Evolutionary conservation across 2,329 filamentous ascomycete species (phyloP).

Genomic region (Exserohilum turcica): DNA sequence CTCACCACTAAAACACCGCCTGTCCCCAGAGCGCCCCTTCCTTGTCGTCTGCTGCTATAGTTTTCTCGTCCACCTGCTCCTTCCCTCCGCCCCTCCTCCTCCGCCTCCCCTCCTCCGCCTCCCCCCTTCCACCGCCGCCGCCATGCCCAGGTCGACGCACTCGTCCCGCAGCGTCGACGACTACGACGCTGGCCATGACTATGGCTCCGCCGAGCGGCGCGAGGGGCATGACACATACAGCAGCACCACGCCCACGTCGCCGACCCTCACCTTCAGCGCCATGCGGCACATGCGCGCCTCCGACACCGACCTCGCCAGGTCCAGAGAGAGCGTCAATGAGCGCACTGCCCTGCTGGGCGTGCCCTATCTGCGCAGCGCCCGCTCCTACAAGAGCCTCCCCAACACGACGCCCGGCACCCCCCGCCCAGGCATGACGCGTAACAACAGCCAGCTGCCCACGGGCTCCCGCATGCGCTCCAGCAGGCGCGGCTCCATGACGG

Average conservation of each 20-base stretch:
- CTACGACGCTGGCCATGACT: constrained; percentile 44
- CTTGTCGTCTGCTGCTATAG: background rate
- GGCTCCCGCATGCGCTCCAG: constrained; percentile 41
- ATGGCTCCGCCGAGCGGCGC: constrained; percentile 37
- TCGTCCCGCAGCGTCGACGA: constrained; percentile 45
- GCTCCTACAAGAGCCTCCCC: constrained; percentile 53
- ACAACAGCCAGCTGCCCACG: constrained; percentile 43
- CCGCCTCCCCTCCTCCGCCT: background rate
- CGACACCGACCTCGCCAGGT: constrained; percentile 40
- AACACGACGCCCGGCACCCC: constrained; percentile 50
- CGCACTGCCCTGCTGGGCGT: constrained; percentile 54
- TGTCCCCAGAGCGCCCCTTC: constrained; percentile 8
- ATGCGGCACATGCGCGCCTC: constrained; percentile 41
- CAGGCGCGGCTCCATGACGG: constrained; percentile 41
- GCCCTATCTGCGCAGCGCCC: constrained; percentile 28
- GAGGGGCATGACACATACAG: constrained; percentile 40
- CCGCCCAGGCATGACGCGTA: constrained; percentile 45
- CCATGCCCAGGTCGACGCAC: constrained; percentile 44
- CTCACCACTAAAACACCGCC: constrained; percentile 16
- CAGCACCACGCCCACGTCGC: constrained; percentile 44
- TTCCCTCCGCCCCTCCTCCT: background rate
- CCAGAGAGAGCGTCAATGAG: constrained; percentile 51
- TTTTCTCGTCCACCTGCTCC: background rate
- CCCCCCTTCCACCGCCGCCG: constrained; percentile 7
- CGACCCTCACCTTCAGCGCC: constrained; percentile 37